These are phyloP conservation scores for Picea sitchensis DNA, from an alignment of 75 land plant species.

Conservation along the genomic window DNA sequence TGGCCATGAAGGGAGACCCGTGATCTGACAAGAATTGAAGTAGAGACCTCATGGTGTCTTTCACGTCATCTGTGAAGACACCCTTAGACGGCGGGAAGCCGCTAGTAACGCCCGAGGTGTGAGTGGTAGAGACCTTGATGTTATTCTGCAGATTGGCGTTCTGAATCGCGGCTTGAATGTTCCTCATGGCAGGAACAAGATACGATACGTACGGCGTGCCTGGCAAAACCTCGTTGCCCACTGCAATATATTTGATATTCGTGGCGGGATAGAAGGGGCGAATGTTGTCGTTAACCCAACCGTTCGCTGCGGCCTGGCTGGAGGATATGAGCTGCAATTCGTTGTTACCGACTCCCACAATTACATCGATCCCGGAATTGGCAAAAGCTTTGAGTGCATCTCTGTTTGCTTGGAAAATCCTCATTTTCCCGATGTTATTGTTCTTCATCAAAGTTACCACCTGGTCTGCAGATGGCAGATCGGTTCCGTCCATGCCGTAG, in stretches of 20 bases:
- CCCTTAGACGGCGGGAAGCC: slow-evolving; percentile 38
- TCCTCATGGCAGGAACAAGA: slow-evolving; percentile 36
- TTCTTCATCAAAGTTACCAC: slow-evolving; percentile 25
- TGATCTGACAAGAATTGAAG: slow-evolving; percentile 15
- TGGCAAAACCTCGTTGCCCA: slow-evolving; percentile 61
- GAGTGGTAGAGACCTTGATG: slow-evolving; percentile 33
- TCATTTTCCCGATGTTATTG: slow-evolving; percentile 31
- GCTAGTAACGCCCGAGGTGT: neutral
- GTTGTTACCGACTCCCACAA: slow-evolving; percentile 29
- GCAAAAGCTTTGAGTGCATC: slow-evolving; percentile 31
- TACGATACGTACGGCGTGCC: slow-evolving; percentile 1
- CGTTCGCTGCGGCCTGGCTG: slow-evolving; percentile 14
- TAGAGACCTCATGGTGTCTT: slow-evolving; percentile 7
- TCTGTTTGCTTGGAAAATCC: slow-evolving; percentile 24
- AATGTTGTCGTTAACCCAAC: slow-evolving; percentile 29
- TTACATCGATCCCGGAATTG: slow-evolving; percentile 19
- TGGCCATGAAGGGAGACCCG: slow-evolving; percentile 35
- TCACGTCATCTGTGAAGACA: slow-evolving; percentile 8
- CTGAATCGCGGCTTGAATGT: slow-evolving; percentile 15
- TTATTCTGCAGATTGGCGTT: slow-evolving; percentile 14
- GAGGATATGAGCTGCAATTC: slow-evolving; percentile 18
- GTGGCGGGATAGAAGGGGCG: slow-evolving; percentile 35
- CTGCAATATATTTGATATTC: slow-evolving; percentile 44
- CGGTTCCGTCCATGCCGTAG: slow-evolving; percentile 29
- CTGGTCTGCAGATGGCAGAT: slow-evolving; percentile 20